phyloP scores from a whole-genome alignment of 2,329 filamentous ascomycete species.

The Phialemoniopsis sp. region DNA sequence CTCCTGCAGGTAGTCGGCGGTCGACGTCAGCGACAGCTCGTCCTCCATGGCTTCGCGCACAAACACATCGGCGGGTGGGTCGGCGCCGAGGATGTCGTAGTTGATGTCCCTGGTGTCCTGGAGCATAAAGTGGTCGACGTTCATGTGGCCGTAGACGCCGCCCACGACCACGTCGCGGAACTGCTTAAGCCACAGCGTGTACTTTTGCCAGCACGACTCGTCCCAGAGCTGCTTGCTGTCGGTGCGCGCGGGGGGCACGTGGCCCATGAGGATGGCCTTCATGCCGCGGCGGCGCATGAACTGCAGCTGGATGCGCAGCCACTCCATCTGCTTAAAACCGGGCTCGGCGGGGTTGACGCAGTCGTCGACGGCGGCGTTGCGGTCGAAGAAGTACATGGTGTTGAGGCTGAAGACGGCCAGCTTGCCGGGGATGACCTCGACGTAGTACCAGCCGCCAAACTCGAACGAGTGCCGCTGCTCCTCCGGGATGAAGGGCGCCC shows the following conservation, averaged over 20 bases:
- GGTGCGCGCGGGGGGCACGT: slow-evolving; percentile 88
- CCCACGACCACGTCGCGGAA: slow-evolving; percentile 86
- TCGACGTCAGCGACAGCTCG: slow-evolving; percentile 61
- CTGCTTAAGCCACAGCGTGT: slow-evolving; percentile 83
- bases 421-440: slow-evolving; percentile 82
- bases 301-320: slow-evolving; percentile 85
- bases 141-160: slow-evolving; percentile 91
- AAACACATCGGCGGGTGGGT: slow-evolving; percentile 4
- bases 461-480: slow-evolving; percentile 87
- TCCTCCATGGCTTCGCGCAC: slow-evolving; percentile 24
- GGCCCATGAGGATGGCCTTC: slow-evolving; percentile 92
- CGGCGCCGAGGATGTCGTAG: slow-evolving; percentile 39
- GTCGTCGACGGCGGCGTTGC: slow-evolving; percentile 90
- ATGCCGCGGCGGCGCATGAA: slow-evolving; percentile 77
- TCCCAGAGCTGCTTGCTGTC: slow-evolving; percentile 86
- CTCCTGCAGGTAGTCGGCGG: slow-evolving; percentile 75
- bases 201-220: slow-evolving; percentile 98
- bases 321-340: slow-evolving; percentile 93
- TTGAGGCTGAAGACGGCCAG: slow-evolving; percentile 93
- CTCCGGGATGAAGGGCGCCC: slow-evolving; percentile 85
- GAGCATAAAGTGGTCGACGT: slow-evolving; percentile 93
- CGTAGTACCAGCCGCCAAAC: slow-evolving; percentile 90
- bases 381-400: slow-evolving; percentile 92
- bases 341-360: slow-evolving; percentile 76
- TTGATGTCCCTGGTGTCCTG: slow-evolving; percentile 79